Evolutionary conservation across 139 green algal species (phyloP), one percentile per base, ranked within the genome.

Genomic region (Closterium sp.): DNA sequence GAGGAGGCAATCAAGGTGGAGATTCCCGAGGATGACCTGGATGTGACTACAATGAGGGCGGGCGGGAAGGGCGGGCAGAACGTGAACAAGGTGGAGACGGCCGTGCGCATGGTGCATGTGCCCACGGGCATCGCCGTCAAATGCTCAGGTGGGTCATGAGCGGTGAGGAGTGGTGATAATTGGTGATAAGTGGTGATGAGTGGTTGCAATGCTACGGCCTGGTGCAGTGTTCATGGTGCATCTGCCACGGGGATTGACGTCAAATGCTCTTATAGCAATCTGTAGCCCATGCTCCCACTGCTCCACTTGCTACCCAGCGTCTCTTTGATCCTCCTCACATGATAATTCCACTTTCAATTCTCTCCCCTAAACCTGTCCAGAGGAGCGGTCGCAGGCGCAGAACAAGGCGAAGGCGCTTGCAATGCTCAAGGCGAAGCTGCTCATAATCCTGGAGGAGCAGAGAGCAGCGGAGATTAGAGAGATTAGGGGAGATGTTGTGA

Each of bases 31-130:
- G 31, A 30, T 0, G 98, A 99, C 91, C 87, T 99, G 88, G 97
- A 99, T 92, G 95, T 98, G 30, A 11, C 27, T 24, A 93, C 90
- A 13, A 93, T 93, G 90, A 29, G 94, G 9, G 85, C 70, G 21
- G 94, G 95, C n/a, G 95, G 95, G 34, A 89, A 89, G 86, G 95
- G 95, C 45, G 95, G 34, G 70, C 95, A 99, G 95, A 99, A 99
- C 93, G 98, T 99, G 10, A 99, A 99, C 97, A 99, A 99, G 95
- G 97, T 99, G n/a, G 94, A 96, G 70, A 98, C 97, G 0, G 98
- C 94, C 28, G 98, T 99, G 88, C 96, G 98, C 5, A 96, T 99
- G 11, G 95, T 95, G 89, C 98, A 99, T 96, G 34, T 98, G 0
- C 98, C 98, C 21, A 98, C 96, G 4, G 97, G 97, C 7, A 92